phyloP scores from a whole-genome alignment of 176 grass and related monocot genomes.

The Secale cereale region DNA sequence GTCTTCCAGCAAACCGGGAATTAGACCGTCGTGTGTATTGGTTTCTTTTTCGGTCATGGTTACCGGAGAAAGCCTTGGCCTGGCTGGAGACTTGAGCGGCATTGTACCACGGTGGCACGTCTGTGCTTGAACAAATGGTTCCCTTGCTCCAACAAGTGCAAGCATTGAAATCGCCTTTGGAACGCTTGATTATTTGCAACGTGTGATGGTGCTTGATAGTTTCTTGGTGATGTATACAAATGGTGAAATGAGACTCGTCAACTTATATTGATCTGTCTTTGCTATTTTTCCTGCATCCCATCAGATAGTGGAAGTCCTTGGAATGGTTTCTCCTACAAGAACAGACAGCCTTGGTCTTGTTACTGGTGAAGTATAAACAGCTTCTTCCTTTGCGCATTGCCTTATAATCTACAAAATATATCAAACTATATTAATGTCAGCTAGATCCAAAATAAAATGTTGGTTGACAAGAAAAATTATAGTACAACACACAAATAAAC shows the following conservation, averaged over 20 bases:
- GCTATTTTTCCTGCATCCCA: slow-evolving; percentile 32
- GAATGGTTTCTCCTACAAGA: slow-evolving; percentile 23
- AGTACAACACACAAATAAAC: slow-evolving; percentile 1
- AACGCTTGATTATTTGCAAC: slow-evolving; percentile 18
- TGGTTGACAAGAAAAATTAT: not conserved
- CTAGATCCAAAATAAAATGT: not conserved
- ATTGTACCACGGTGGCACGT: not conserved
- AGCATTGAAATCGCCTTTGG: slow-evolving; percentile 25
- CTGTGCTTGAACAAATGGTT: not conserved
- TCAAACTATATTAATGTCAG: not conserved
- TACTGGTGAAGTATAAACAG: not conserved
- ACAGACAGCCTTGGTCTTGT: not conserved
- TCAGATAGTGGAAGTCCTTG: slow-evolving; percentile 31
- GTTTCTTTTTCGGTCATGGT: slow-evolving; percentile 6
- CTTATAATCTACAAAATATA: slow-evolving; percentile 31
- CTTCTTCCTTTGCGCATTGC: not conserved
- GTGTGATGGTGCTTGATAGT: slow-evolving; percentile 8
- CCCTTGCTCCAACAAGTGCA: slow-evolving; percentile 5
- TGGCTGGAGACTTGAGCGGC: not conserved
- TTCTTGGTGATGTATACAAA: slow-evolving; percentile 51
- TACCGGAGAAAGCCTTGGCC: slow-evolving; percentile 21
- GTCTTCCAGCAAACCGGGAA: slow-evolving; percentile 77
- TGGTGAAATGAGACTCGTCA: slow-evolving; percentile 34
- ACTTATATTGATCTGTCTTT: slow-evolving; percentile 25
- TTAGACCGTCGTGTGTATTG: slow-evolving; percentile 20